A percentile compares a stretch with the other conserved stretches of the same genome.
phyloP scores from a whole-genome alignment of 495 filamentous ascomycete species.

The Cryomyces minteri region DNA sequence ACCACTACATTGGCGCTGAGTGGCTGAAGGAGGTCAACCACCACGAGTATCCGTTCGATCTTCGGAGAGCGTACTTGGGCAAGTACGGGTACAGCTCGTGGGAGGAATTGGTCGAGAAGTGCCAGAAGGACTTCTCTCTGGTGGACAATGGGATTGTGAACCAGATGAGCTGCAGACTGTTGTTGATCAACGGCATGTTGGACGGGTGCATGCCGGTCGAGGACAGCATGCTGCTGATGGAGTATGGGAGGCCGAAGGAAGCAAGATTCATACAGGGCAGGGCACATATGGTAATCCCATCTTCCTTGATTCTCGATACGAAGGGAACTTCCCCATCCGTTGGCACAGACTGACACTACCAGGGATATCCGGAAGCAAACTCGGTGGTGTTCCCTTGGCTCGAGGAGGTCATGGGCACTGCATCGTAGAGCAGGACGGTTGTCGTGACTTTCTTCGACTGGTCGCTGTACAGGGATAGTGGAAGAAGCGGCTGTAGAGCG shows the following conservation, averaged over 20 bases:
- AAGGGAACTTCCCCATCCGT: background rate
- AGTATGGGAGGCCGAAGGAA: conserved; percentile 58
- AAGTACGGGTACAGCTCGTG: conserved; percentile 48
- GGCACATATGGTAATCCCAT: conserved; percentile 3
- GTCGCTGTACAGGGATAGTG: too few species aligned
- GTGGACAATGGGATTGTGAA: conserved; percentile 44
- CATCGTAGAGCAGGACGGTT: background rate
- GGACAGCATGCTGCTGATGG: conserved; percentile 49
- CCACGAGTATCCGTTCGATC: conserved; percentile 59
- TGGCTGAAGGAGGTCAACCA: conserved; percentile 48
- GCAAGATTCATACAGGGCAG: conserved; percentile 23
- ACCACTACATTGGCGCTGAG: conserved; percentile 44
- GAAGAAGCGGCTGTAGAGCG: too few species aligned
- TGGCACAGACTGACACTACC: background rate
- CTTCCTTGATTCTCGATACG: background rate
- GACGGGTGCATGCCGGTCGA: conserved; percentile 47
- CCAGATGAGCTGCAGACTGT: conserved; percentile 36
- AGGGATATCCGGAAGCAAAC: conserved; percentile 8
- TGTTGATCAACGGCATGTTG: conserved; percentile 35
- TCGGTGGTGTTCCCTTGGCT: conserved; percentile 12
- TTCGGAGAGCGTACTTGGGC: conserved; percentile 4
- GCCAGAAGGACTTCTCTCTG: conserved; percentile 52
- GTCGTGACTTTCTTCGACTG: too few species aligned
- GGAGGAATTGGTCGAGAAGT: conserved; percentile 38
- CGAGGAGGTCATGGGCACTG: conserved; percentile 12